These are phyloP conservation scores for Cucumis melo DNA, from an alignment of 306 rosid genomes.

Conservation along the genomic window DNA sequence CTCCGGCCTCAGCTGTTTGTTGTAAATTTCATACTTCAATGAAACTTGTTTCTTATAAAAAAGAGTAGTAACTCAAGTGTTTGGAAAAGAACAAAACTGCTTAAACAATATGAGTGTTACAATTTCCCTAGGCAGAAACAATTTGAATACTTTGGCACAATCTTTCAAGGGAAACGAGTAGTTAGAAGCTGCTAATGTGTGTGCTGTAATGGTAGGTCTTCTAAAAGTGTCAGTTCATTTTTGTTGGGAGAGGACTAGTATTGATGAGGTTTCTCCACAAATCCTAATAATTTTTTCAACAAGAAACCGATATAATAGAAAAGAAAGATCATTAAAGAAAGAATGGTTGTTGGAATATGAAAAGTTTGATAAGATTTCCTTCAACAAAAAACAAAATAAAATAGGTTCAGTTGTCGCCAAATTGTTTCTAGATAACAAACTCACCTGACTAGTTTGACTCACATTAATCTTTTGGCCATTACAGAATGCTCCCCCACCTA, in stretches of 20 bases:
- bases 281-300: neutral
- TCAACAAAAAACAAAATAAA: neutral
- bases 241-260: neutral
- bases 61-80: neutral
- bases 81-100: neutral
- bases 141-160: neutral
- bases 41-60: no score
- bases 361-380: neutral
- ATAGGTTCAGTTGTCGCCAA: neutral
- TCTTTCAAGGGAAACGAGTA: neutral
- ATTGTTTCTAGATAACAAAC: neutral
- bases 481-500: slow-evolving; percentile 92
- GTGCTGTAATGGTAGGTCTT: neutral
- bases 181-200: neutral
- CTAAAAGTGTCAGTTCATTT: no score
- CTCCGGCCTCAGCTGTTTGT: no score
- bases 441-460: slow-evolving; percentile 60
- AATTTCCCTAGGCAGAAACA: neutral
- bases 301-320: neutral
- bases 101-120: neutral
- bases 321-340: neutral
- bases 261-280: no score
- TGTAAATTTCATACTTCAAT: no score
- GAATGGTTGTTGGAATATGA: neutral
- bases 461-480: slow-evolving; percentile 69